A percentile compares a stretch with the other conserved stretches of the same genome.
These are phyloP conservation scores for Pichia sp. DNA, from an alignment of 1,139 yeast species.

Conservation along the genomic window DNA sequence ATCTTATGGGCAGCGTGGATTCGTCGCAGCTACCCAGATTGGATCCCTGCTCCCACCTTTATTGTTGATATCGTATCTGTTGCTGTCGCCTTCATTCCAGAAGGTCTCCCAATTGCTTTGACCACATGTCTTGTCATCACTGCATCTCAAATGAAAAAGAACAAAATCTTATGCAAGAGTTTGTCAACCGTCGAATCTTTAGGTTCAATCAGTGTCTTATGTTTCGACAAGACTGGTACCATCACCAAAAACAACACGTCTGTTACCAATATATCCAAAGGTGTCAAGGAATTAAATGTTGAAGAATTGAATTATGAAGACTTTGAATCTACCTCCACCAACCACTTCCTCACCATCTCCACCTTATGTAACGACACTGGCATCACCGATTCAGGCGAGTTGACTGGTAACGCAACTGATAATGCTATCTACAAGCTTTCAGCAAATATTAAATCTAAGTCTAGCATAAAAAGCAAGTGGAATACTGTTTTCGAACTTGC, in stretches of 20 bases:
- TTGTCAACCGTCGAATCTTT: conserved; percentile 46
- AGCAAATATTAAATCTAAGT: not conserved
- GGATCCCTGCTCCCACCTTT: conserved; percentile 40
- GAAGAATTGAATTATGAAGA: not conserved
- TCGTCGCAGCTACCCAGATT: conserved; percentile 32
- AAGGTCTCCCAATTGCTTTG: conserved; percentile 51
- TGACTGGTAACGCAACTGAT: conserved; percentile 9
- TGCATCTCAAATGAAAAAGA: conserved; percentile 44
- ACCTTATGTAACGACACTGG: conserved; percentile 4
- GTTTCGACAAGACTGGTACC: conserved; percentile 55
- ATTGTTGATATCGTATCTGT: conserved; percentile 33
- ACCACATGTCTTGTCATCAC: conserved; percentile 49
- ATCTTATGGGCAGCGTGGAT: conserved; percentile 41
- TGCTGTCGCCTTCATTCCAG: conserved; percentile 42
- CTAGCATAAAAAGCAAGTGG: not conserved
- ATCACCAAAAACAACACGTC: conserved; percentile 49
- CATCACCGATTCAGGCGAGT: conserved; percentile 1
- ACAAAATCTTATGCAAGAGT: conserved; percentile 41
- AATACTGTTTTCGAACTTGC: conserved; percentile 5
- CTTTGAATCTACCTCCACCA: not conserved
- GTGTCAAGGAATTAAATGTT: conserved; percentile 18
- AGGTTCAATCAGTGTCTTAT: conserved; percentile 48
- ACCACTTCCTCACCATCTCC: conserved; percentile 5
- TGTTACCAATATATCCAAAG: conserved; percentile 35
- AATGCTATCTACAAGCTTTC: conserved; percentile 7